Evolutionary conservation across 257 asterid genomes (phyloP).

Genomic region (Solanum megistacrolobum): DNA sequence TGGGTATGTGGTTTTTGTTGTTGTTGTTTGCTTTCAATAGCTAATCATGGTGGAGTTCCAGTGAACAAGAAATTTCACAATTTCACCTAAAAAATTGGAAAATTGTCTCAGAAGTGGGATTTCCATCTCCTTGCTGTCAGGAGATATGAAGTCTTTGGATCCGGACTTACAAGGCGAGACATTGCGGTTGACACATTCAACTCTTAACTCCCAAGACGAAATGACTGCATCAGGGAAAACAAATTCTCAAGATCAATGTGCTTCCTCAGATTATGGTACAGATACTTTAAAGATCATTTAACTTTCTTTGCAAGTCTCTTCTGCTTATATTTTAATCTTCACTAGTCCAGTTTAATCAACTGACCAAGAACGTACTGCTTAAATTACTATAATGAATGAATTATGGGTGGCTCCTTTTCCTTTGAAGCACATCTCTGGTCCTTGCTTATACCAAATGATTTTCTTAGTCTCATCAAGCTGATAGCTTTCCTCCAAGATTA

Average conservation of each 20-base stretch:
- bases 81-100: conserved; percentile 1
- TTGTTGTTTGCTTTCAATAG: neutral
- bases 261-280: conserved; percentile 65
- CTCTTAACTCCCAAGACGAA: conserved; percentile 22
- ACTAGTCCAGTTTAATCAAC: neutral
- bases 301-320: neutral
- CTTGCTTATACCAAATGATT: neutral
- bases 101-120: conserved; percentile 20
- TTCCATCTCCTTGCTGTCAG: conserved; percentile 12
- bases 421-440: neutral
- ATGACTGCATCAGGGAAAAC: conserved; percentile 34
- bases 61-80: conserved; percentile 16
- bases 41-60: conserved; percentile 16
- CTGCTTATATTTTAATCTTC: neutral
- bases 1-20: neutral
- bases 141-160: conserved; percentile 27
- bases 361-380: neutral
- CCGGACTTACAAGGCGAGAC: conserved; percentile 27
- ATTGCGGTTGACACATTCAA: conserved; percentile 37
- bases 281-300: neutral
- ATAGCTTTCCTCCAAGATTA: neutral
- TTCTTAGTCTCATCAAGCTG: neutral
- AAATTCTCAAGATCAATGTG: conserved; percentile 47
- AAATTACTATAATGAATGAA: neutral
- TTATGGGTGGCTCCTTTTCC: neutral